Conservation (phyloP, 495 filamentous ascomycete species). For the Aspergillus carlsbadensis region DNA sequence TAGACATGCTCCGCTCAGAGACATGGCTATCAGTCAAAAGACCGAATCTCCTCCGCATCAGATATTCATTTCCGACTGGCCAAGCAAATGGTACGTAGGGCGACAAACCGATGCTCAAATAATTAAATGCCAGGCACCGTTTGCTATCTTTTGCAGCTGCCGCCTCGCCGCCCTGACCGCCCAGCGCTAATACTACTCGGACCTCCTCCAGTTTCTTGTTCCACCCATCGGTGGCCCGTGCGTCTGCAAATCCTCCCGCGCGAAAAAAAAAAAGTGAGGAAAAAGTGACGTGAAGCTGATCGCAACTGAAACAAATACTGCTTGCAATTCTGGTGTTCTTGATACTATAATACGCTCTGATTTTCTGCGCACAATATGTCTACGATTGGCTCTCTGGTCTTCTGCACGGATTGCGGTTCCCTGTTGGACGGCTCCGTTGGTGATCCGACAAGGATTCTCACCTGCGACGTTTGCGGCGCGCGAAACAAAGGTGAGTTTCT, state of each 20-base stretch:
- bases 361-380: constrained; percentile 58
- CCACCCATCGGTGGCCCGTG: constrained; percentile 30
- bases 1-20: constrained; percentile 54
- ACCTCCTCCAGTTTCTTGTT: not conserved
- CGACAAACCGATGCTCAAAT: constrained; percentile 15
- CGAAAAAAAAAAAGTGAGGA: constrained; percentile 29
- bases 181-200: constrained; percentile 22
- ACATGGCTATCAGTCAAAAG: constrained; percentile 35
- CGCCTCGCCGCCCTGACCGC: constrained; percentile 32
- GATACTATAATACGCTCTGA: not conserved
- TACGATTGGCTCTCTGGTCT: constrained; percentile 83
- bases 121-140: constrained; percentile 31
- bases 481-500: constrained; percentile 52
- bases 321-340: not conserved
- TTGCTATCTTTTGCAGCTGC: constrained; percentile 29
- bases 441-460: constrained; percentile 67
- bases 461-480: constrained; percentile 82
- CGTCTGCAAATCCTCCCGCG: constrained; percentile 22
- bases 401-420: constrained; percentile 93
- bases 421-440: constrained; percentile 79
- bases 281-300: not conserved
- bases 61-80: not conserved
- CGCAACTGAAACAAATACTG: not conserved
- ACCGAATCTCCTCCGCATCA: constrained; percentile 15
- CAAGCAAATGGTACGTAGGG: constrained; percentile 4